Percentiles rank a stretch among this genome's conserved stretches.
phyloP scores from a whole-genome alignment of 495 filamentous ascomycete genomes.

The Rhypophila decipiens region DNA sequence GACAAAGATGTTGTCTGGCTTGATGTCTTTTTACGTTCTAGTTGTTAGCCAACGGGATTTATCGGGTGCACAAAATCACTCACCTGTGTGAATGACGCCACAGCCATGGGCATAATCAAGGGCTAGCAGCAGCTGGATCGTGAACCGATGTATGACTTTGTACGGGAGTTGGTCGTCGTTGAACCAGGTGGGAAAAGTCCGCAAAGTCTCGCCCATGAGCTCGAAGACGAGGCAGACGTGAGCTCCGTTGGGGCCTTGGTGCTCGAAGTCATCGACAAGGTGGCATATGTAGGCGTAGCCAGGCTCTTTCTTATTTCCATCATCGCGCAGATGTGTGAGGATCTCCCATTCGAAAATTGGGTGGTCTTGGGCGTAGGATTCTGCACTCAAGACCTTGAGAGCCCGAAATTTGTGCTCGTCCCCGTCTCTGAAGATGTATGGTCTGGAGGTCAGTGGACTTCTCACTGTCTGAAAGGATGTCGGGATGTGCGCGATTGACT shows the following conservation, averaged over 20 bases:
- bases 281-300: constrained; percentile 26
- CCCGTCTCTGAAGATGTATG: background rate
- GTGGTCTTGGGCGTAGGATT: constrained; percentile 1
- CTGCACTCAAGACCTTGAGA: constrained; percentile 11
- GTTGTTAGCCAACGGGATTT: no score
- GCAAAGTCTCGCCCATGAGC: constrained; percentile 30
- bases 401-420: constrained; percentile 7
- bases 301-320: background rate
- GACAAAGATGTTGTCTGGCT: constrained; percentile 15
- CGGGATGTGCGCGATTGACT: no score
- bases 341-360: constrained; percentile 8
- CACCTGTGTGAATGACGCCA: constrained; percentile 11
- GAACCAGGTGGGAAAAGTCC: constrained; percentile 5
- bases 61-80: background rate
- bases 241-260: constrained; percentile 41
- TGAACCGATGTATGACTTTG: constrained; percentile 4
- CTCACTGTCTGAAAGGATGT: no score
- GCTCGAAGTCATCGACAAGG: constrained; percentile 37
- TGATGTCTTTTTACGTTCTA: no score
- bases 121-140: constrained; percentile 2
- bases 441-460: no score
- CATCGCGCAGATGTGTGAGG: constrained; percentile 11
- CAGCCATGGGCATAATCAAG: constrained; percentile 8
- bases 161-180: constrained; percentile 2
- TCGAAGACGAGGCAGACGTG: constrained; percentile 47